phyloP scores from a whole-genome alignment of 139 green algal genomes.

The Spirogloea muscicola region DNA sequence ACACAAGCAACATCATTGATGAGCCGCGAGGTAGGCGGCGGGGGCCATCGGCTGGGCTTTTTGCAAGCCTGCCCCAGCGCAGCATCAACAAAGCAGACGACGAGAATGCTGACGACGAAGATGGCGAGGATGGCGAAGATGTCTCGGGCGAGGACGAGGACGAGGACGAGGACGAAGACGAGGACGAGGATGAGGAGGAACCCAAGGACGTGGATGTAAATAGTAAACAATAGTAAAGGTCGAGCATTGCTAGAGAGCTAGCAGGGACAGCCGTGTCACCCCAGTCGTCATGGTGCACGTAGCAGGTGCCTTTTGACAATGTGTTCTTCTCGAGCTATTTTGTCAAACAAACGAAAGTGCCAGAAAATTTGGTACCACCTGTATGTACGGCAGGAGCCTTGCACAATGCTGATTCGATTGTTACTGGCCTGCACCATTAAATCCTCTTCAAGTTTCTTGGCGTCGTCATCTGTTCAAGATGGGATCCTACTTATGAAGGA shows the following conservation, averaged over 20 bases:
- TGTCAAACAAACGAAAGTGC: too few relatives aligned
- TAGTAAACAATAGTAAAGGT: background rate
- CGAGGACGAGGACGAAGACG: constrained; percentile 29
- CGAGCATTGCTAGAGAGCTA: background rate
- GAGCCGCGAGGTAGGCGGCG: constrained; percentile 16
- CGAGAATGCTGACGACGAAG: background rate
- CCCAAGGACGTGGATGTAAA: constrained; percentile 15
- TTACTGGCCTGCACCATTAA: too few relatives aligned
- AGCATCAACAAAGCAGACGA: background rate
- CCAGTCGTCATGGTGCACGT: too few relatives aligned
- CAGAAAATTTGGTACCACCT: too few relatives aligned
- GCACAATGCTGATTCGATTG: too few relatives aligned
- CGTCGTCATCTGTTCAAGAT: too few relatives aligned
- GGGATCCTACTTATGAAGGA: too few relatives aligned
- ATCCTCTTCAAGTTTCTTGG: too few relatives aligned
- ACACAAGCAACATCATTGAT: constrained; percentile 41
- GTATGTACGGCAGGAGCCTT: too few relatives aligned
- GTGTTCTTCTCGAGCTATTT: too few relatives aligned
- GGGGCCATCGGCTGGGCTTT: background rate
- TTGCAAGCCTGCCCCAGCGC: background rate
- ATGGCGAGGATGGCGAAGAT: constrained; percentile 6
- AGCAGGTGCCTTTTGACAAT: too few relatives aligned
- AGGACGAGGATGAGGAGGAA: constrained; percentile 40
- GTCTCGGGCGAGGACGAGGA: constrained; percentile 23
- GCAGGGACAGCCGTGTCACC: too few relatives aligned